Evolutionary conservation across 2,329 filamentous ascomycete genomes (phyloP).

Genomic region (Clarireedia hainanense): DNA sequence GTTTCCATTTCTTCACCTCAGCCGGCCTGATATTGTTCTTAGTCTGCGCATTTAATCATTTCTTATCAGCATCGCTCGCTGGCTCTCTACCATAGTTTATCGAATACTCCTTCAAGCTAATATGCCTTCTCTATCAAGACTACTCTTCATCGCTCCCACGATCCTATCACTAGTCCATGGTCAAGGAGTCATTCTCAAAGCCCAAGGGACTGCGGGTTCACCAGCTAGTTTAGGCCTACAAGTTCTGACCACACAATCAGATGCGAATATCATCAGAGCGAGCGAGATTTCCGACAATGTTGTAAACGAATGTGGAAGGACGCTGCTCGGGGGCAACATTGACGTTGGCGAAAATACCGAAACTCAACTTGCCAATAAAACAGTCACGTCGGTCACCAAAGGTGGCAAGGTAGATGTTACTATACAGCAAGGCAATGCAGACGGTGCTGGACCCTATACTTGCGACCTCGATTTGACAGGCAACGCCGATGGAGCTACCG

Average conservation of each 20-base stretch:
- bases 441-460: constrained; percentile 46
- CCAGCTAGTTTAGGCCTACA: constrained; percentile 39
- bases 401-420: constrained; percentile 41
- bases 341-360: constrained; percentile 50
- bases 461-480: constrained; percentile 46
- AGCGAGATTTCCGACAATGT: constrained; percentile 43
- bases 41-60: not conserved
- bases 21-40: not conserved
- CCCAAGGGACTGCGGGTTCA: not conserved
- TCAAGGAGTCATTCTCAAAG: constrained; percentile 6
- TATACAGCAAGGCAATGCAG: constrained; percentile 46
- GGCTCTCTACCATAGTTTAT: not conserved
- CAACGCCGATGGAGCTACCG: not conserved
- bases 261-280: constrained; percentile 55
- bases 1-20: not conserved
- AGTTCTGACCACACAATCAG: constrained; percentile 58
- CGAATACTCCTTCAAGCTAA: not conserved
- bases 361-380: constrained; percentile 37
- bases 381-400: constrained; percentile 42
- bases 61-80: not conserved
- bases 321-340: constrained; percentile 52
- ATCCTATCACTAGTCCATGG: constrained; percentile 2
- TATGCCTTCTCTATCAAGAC: not conserved
- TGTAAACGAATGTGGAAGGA: constrained; percentile 55
- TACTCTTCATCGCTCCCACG: not conserved